Base-by-base conservation (phyloP, 1,284 basidiomycete species). In the Grifola frondosa region DNA sequence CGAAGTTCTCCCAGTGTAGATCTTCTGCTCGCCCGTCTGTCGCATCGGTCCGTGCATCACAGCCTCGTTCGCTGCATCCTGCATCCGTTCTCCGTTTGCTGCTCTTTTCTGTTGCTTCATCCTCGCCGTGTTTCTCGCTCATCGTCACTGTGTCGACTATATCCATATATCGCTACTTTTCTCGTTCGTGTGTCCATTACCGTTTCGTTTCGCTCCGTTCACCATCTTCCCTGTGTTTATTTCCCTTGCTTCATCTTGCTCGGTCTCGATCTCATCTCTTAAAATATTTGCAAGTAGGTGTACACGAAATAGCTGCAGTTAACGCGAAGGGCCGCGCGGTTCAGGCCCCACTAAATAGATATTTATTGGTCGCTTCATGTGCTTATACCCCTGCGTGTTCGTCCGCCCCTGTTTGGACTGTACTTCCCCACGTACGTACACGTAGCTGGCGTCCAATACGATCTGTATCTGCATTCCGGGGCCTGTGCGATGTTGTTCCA, bases 321-420 rank as follows among this genome's bases (percentile, higher is more conserved):
- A 42, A 42, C 54, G 69, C 71, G 71, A 74, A 73, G 72, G 71
- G 70, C 70, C 71, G 72, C 70, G 72, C 71, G 45, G 34, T 54
- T 57, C 55, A 70, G 69, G 67, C 61, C 71, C 69, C 71, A 60
- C 45, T 36, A 44, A 56, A 58, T 60, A 57, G 48, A 56, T 59
- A 61, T 57, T 56, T 54, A 53, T 51, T 50, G 31, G 9, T 25
- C 26, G 26, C 38, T 16, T n/a, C 20, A 19, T 31, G 30, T 32
- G 36, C 22, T n/a, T 40, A 40, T 36, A n/a, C 22, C 20, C 29
- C 30, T 28, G 22, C 44, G 34, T 20, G 23, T 37, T 33, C 24
- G n/a, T 32, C 15, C 24, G 20, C 34, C 22, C 32, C 13, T 23
- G 17, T 25, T 32, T 21, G 23, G 40, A 28, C 24, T 31, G 24